Evolutionary conservation across 805 yeast genomes (phyloP).

Genomic region (Cyberlindnera maclurae): DNA sequence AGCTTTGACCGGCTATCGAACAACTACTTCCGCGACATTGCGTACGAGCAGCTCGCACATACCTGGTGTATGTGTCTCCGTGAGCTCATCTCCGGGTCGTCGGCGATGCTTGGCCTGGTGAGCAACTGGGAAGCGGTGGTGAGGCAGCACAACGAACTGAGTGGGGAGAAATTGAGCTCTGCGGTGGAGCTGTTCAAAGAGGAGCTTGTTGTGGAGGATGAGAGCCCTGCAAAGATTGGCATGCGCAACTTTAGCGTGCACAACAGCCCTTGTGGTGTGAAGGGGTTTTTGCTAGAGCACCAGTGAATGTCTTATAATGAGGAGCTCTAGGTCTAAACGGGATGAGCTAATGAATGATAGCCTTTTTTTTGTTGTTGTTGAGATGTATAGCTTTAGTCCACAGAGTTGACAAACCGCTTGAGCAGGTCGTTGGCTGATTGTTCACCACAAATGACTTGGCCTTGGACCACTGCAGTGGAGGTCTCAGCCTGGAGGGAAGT

Average conservation of each 20-base stretch:
- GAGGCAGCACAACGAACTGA: conserved; percentile 35
- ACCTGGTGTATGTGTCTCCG: conserved; percentile 47
- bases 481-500: neutral
- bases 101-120: conserved; percentile 24
- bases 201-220: conserved; percentile 28
- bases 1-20: conserved; percentile 44
- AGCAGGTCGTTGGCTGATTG: neutral
- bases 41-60: conserved; percentile 53
- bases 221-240: conserved; percentile 9
- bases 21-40: conserved; percentile 37
- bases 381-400: neutral
- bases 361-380: no score
- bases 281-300: conserved; percentile 1
- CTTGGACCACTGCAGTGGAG: conserved; percentile 1
- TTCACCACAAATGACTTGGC: neutral
- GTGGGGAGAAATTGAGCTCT: conserved; percentile 35
- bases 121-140: conserved; percentile 36
- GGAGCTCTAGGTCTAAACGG: no score
- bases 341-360: neutral
- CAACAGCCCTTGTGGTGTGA: conserved; percentile 20
- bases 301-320: no score
- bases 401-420: neutral
- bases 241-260: conserved; percentile 16
- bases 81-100: conserved; percentile 20
- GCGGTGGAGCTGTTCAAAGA: conserved; percentile 38